phyloP scores from a whole-genome alignment of 495 filamentous ascomycete genomes.

The Aspergillus asperescens region DNA sequence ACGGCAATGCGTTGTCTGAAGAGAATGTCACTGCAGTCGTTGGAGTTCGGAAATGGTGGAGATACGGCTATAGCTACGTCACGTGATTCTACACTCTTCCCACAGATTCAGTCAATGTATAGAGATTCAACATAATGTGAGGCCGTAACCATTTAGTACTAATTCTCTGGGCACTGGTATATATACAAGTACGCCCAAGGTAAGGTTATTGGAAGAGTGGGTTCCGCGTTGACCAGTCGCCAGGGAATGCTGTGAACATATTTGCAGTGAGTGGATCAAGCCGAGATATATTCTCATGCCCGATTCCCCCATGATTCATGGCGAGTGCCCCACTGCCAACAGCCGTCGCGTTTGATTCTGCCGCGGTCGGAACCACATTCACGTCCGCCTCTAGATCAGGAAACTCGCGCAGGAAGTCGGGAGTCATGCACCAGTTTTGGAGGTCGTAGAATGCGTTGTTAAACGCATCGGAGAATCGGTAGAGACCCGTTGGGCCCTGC shows the following conservation, averaged over 20 bases:
- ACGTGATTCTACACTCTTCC: constrained; percentile 13
- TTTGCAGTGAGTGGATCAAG: constrained; percentile 1
- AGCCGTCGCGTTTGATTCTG: not conserved
- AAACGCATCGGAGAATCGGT: constrained; percentile 10
- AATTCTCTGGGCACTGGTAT: too few species aligned
- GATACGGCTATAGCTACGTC: constrained; percentile 9
- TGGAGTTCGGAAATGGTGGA: not conserved
- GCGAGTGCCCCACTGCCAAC: not conserved
- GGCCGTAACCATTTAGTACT: too few species aligned
- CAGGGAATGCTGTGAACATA: constrained; percentile 6
- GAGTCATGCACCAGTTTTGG: constrained; percentile 14
- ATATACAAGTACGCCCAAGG: not conserved
- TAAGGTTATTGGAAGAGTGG: not conserved
- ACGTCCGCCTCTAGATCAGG: constrained; percentile 11
- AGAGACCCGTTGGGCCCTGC: constrained; percentile 8
- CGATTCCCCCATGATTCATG: not conserved
- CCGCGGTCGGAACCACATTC: not conserved
- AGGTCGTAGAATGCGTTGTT: constrained; percentile 14
- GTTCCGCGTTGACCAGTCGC: constrained; percentile 3
- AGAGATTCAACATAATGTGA: too few species aligned
- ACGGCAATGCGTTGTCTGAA: not conserved
- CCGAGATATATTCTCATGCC: not conserved
- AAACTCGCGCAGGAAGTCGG: constrained; percentile 12
- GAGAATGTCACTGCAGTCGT: not conserved
- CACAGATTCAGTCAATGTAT: too few species aligned